These are phyloP conservation scores for Holtermanniella nyarrowii DNA, from an alignment of 768 basidiomycete genomes.

Conservation along the genomic window DNA sequence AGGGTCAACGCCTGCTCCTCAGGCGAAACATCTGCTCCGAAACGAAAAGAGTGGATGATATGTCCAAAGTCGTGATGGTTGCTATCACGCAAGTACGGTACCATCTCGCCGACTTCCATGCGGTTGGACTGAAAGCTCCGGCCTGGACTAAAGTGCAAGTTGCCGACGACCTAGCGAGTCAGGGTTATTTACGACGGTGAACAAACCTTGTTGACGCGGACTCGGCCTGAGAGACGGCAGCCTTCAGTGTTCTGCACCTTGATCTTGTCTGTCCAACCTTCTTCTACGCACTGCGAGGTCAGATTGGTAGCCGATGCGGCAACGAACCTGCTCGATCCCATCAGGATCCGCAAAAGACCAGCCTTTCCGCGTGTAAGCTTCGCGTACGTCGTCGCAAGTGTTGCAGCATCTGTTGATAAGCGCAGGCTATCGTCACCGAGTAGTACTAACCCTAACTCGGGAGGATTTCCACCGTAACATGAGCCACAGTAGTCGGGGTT, in stretches of 20 bases:
- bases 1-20: constrained; percentile 23
- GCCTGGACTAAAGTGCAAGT: constrained; percentile 88
- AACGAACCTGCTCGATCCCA: constrained; percentile 74
- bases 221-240: constrained; percentile 80
- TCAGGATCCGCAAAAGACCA: constrained; percentile 94
- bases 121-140: constrained; percentile 82
- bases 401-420: constrained; percentile 69
- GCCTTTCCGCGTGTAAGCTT: constrained; percentile 77
- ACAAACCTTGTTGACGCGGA: constrained; percentile 87
- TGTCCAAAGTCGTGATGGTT: constrained; percentile 93
- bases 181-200: neutral
- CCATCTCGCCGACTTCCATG: constrained; percentile 47
- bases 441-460: constrained; percentile 23
- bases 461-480: constrained; percentile 69
- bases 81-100: constrained; percentile 82
- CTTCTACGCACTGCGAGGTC: constrained; percentile 62
- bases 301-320: neutral
- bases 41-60: constrained; percentile 65
- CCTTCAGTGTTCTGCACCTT: constrained; percentile 87
- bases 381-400: constrained; percentile 86
- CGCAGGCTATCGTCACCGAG: no score
- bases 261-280: constrained; percentile 91
- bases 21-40: constrained; percentile 59
- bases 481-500: constrained; percentile 72
- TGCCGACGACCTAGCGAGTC: constrained; percentile 52